Percentiles rank a stretch among this genome's conserved stretches.
These are phyloP conservation scores for Penicillium chermesinum DNA, from an alignment of 495 filamentous ascomycete species.

Conservation along the genomic window DNA sequence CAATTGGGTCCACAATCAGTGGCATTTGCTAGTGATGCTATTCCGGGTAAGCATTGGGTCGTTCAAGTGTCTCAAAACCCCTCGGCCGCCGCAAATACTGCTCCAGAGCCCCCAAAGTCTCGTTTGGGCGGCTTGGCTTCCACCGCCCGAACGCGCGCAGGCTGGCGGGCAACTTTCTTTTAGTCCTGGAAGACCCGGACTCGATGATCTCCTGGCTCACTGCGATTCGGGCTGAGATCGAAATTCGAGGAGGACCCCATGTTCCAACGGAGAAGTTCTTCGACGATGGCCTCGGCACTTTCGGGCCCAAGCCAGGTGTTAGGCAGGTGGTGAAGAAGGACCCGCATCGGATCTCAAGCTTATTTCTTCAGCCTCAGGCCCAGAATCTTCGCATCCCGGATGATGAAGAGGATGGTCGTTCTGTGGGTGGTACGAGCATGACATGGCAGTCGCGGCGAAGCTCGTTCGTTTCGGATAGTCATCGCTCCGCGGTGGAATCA, in stretches of 20 bases:
- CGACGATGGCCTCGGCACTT: conserved; percentile 32
- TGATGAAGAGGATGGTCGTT: conserved; percentile 26
- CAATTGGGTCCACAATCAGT: conserved; percentile 79
- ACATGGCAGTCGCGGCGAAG: conserved; percentile 27
- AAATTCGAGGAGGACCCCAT: conserved; percentile 63
- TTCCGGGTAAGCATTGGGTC: conserved; percentile 90
- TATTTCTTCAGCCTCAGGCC: conserved; percentile 52
- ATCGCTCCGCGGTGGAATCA: conserved; percentile 29
- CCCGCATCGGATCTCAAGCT: conserved; percentile 56
- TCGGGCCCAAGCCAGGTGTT: conserved; percentile 36
- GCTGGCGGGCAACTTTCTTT: conserved; percentile 62
- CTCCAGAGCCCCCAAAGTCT: conserved; percentile 43
- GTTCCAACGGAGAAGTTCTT: conserved; percentile 49
- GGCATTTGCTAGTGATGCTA: conserved; percentile 88
- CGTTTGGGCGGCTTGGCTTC: conserved; percentile 69
- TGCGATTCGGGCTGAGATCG: conserved; percentile 61
- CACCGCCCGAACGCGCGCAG: conserved; percentile 54
- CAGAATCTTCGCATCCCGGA: conserved; percentile 10
- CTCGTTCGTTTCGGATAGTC: conserved; percentile 29
- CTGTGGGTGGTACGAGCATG: conserved; percentile 11
- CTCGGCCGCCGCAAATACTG: conserved; percentile 53
- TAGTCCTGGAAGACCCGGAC: conserved; percentile 76
- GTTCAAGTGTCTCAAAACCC: conserved; percentile 78
- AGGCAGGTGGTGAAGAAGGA: conserved; percentile 43
- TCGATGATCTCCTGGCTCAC: conserved; percentile 80